These are phyloP conservation scores for Phytophthora capsici DNA, from an alignment of 352 stramenopile species.

Conservation along the genomic window DNA sequence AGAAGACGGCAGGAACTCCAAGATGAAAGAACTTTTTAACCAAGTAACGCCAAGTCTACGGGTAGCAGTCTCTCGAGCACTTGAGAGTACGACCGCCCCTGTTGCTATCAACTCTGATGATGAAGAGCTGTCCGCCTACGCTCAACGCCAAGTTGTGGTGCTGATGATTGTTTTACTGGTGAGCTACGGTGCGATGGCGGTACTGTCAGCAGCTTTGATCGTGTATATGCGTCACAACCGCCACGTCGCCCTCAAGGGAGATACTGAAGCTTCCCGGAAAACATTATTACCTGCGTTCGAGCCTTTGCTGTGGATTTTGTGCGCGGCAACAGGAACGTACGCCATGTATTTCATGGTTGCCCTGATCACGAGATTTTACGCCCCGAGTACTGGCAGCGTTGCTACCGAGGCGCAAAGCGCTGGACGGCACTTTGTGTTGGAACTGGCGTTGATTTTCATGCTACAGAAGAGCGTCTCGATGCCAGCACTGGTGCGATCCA, in stretches of 20 bases:
- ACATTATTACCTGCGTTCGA: constrained; percentile 58
- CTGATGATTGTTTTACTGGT: constrained; percentile 46
- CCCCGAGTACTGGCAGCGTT: constrained; percentile 18
- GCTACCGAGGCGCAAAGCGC: constrained; percentile 42
- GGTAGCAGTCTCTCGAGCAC: constrained; percentile 22
- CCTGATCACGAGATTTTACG: constrained; percentile 33
- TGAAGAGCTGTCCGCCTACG: constrained; percentile 22
- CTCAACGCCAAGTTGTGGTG: constrained; percentile 32
- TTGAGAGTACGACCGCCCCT: background rate
- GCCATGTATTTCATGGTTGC: constrained; percentile 43
- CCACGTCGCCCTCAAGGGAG: constrained; percentile 41
- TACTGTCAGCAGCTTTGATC: constrained; percentile 41
- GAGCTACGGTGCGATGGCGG: constrained; percentile 47
- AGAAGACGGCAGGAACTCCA: constrained; percentile 1
- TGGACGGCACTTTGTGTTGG: constrained; percentile 51
- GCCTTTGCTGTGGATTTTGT: constrained; percentile 54
- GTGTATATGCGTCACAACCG: constrained; percentile 57
- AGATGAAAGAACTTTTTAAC: constrained; percentile 20
- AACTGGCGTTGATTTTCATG: constrained; percentile 61
- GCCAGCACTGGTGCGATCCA: constrained; percentile 43
- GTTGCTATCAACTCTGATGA: background rate
- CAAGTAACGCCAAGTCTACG: constrained; percentile 28
- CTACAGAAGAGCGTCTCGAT: constrained; percentile 60
- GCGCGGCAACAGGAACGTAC: constrained; percentile 29
- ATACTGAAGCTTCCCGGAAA: constrained; percentile 50